phyloP scores from a whole-genome alignment of 495 filamentous ascomycete species.

The Aspergillus indologenus region DNA sequence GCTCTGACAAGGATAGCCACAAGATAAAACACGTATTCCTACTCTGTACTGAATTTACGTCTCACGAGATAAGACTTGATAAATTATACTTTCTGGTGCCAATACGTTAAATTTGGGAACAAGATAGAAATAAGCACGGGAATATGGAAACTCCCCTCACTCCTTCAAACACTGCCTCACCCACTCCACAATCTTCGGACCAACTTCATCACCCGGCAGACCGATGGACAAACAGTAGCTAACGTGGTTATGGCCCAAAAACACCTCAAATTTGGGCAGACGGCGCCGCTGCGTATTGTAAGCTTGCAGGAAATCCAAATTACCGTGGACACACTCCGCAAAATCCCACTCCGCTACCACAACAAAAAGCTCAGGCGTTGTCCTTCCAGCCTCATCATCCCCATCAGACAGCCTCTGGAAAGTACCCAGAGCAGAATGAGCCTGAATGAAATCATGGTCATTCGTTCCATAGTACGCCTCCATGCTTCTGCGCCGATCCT shows the following conservation, averaged over 20 bases:
- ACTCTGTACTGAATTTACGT: too few relatives aligned
- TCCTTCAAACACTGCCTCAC: neutral
- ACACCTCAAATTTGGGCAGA: slow-evolving; percentile 4
- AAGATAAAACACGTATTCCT: too few relatives aligned
- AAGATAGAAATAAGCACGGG: too few relatives aligned
- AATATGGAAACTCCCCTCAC: too few relatives aligned
- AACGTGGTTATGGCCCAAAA: slow-evolving; percentile 9
- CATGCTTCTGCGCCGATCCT: slow-evolving; percentile 3
- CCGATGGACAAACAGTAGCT: slow-evolving; percentile 9
- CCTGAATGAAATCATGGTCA: neutral
- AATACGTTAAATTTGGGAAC: too few relatives aligned
- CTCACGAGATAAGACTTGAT: too few relatives aligned
- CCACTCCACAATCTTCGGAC: slow-evolving; percentile 6
- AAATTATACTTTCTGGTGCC: too few relatives aligned
- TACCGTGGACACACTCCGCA: slow-evolving; percentile 1
- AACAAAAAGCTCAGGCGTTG: neutral
- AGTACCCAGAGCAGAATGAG: neutral
- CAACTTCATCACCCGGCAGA: slow-evolving; percentile 7
- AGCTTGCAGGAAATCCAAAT: slow-evolving; percentile 6
- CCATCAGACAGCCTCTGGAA: neutral
- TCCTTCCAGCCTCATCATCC: neutral
- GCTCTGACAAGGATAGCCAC: too few relatives aligned
- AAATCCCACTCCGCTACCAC: slow-evolving; percentile 6
- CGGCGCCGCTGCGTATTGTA: neutral
- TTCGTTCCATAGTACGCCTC: slow-evolving; percentile 5